Conservation (phyloP, 495 filamentous ascomycete species). For the Penicillium alfredii region DNA sequence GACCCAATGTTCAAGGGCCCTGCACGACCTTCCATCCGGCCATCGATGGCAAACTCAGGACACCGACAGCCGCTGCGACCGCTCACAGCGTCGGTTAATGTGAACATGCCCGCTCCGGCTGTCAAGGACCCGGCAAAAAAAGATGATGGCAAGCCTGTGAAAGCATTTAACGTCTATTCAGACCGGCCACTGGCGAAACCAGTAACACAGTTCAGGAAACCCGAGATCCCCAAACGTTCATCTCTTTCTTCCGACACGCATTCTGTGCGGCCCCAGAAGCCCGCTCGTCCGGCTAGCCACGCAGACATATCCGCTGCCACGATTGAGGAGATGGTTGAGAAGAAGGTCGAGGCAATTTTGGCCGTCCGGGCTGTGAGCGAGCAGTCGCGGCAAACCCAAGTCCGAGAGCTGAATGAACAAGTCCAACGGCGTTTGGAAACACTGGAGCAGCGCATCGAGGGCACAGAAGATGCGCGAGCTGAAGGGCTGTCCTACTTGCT, state of each 20-base stretch:
- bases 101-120: conserved; percentile 47
- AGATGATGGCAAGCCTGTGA: conserved; percentile 62
- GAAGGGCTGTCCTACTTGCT: conserved; percentile 80
- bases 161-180: conserved; percentile 76
- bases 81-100: conserved; percentile 54
- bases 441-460: conserved; percentile 78
- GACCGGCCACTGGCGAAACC: conserved; percentile 53
- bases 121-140: conserved; percentile 45
- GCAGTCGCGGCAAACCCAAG: conserved; percentile 42
- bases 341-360: conserved; percentile 82
- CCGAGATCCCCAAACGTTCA: conserved; percentile 31
- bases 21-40: conserved; percentile 42
- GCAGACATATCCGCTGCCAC: conserved; percentile 62
- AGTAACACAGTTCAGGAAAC: conserved; percentile 34
- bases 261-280: conserved; percentile 24
- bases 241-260: conserved; percentile 36
- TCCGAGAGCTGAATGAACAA: conserved; percentile 61
- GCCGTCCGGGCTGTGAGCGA: conserved; percentile 57
- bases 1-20: conserved; percentile 77
- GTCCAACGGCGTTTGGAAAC: conserved; percentile 75
- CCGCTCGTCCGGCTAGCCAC: conserved; percentile 19
- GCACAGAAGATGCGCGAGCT: conserved; percentile 63
- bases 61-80: conserved; percentile 77
- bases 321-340: conserved; percentile 87
- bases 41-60: conserved; percentile 41